These are phyloP conservation scores for Phytophthora capsici DNA, from an alignment of 352 stramenopile species.

Conservation along the genomic window DNA sequence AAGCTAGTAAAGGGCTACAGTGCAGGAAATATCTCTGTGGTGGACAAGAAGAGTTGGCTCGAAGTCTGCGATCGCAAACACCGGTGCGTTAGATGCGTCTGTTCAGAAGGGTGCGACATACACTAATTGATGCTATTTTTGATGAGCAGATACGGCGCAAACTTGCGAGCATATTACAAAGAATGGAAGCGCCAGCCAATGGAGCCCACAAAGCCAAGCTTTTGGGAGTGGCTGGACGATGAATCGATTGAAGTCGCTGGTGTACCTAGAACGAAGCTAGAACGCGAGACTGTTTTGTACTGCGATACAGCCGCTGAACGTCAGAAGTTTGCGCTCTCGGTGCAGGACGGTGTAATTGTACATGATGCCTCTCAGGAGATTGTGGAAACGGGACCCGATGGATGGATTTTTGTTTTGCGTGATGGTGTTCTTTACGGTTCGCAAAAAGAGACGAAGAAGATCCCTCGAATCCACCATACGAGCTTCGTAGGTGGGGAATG, in stretches of 20 bases:
- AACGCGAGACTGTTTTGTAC: conserved; percentile 96
- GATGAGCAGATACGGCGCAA: conserved; percentile 93
- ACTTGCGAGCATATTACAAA: conserved; percentile 97
- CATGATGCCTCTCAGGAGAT: conserved; percentile 70
- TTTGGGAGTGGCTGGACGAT: conserved; percentile 91
- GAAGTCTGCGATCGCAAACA: conserved; percentile 91
- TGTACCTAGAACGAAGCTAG: conserved; percentile 92
- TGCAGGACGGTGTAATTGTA: conserved; percentile 72
- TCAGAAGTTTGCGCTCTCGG: conserved; percentile 89
- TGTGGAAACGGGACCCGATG: conserved; percentile 92
- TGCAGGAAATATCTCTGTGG: conserved; percentile 89
- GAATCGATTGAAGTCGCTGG: conserved; percentile 86
- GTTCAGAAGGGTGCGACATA: conserved; percentile 3
- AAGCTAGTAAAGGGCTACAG: conserved; percentile 91
- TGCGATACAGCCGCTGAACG: conserved; percentile 91
- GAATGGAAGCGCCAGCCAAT: conserved; percentile 92
- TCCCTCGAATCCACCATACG: conserved; percentile 96
- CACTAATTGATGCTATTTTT: conserved; percentile 5
- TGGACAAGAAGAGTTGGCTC: conserved; percentile 92
- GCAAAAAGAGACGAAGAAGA: conserved; percentile 94
- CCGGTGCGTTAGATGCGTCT: conserved; percentile 46
- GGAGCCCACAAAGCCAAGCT: conserved; percentile 75
- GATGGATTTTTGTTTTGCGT: conserved; percentile 97
- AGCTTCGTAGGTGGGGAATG: conserved; percentile 97
- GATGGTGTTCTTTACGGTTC: conserved; percentile 94